phyloP scores from a whole-genome alignment of 495 filamentous ascomycete species.

The Podospora appendiculata region DNA sequence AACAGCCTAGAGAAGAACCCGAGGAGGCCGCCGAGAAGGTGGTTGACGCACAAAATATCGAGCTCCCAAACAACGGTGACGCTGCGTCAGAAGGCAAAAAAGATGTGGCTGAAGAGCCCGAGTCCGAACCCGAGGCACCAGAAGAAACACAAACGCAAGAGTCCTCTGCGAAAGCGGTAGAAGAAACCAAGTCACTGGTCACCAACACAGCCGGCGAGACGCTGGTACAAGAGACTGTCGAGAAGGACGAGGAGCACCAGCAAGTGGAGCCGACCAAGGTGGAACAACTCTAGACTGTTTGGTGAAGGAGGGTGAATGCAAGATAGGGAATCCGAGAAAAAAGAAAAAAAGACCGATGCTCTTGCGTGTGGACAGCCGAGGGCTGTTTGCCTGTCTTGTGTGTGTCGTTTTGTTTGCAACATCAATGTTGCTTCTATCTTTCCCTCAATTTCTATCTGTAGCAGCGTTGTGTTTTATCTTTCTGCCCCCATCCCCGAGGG shows the following conservation, averaged over 20 bases:
- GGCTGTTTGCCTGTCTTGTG: too few relatives aligned
- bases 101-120: slow-evolving; percentile 3
- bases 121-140: slow-evolving; percentile 11
- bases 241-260: slow-evolving; percentile 23
- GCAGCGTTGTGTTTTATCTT: neutral
- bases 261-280: slow-evolving; percentile 28
- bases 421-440: too few relatives aligned
- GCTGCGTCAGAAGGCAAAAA: neutral
- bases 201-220: slow-evolving; percentile 53
- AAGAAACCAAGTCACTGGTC: slow-evolving; percentile 30
- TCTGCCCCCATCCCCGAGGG: neutral
- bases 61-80: neutral
- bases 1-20: slow-evolving; percentile 10
- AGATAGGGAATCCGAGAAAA: too few relatives aligned
- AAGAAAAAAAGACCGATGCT: too few relatives aligned
- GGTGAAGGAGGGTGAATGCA: too few relatives aligned
- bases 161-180: neutral
- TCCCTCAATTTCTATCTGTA: too few relatives aligned
- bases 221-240: slow-evolving; percentile 30
- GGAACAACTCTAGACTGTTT: slow-evolving; percentile 7
- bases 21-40: slow-evolving; percentile 17
- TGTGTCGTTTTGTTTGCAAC: too few relatives aligned
- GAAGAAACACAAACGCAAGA: slow-evolving; percentile 1
- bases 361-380: too few relatives aligned
- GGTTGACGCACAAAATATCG: neutral